Conservation (phyloP, 257 asterid genomes). For the Lycium ferocissimum region DNA sequence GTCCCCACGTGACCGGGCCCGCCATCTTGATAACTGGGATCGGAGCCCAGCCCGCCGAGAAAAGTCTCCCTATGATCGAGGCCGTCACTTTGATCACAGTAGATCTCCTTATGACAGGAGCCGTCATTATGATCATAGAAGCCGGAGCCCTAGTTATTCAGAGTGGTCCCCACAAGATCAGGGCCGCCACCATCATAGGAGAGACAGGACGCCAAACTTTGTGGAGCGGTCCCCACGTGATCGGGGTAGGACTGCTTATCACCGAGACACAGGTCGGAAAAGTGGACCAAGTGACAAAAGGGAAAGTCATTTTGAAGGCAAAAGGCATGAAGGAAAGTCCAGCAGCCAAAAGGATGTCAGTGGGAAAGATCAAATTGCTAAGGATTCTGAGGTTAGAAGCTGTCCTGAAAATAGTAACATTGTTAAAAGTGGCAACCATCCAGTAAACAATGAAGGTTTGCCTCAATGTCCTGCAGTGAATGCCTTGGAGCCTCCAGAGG, state of each 20-base stretch:
- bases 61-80: constrained; percentile 58
- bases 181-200: constrained; percentile 65
- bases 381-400: constrained; percentile 63
- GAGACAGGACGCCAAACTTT: constrained; percentile 63
- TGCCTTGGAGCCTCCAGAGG: constrained; percentile 56
- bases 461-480: constrained; percentile 48
- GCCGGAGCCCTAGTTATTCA: constrained; percentile 70
- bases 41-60: constrained; percentile 59
- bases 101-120: constrained; percentile 79
- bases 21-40: constrained; percentile 56
- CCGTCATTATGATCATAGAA: constrained; percentile 69
- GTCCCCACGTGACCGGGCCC: constrained; percentile 73
- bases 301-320: constrained; percentile 52
- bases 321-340: constrained; percentile 69
- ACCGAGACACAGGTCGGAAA: constrained; percentile 56
- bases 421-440: constrained; percentile 45
- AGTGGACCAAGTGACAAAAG: constrained; percentile 64
- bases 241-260: constrained; percentile 55
- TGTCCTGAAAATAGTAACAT: constrained; percentile 45
- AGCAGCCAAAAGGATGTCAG: constrained; percentile 52
- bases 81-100: constrained; percentile 59
- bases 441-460: constrained; percentile 43
- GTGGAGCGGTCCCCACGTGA: constrained; percentile 72
- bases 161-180: constrained; percentile 76
- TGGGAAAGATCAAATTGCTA: constrained; percentile 54